A percentile compares a stretch with the other conserved stretches of the same genome.
Conservation (phyloP, 2,329 filamentous ascomycete genomes). For the Ophiocordyceps camponoti-rufipedis region DNA sequence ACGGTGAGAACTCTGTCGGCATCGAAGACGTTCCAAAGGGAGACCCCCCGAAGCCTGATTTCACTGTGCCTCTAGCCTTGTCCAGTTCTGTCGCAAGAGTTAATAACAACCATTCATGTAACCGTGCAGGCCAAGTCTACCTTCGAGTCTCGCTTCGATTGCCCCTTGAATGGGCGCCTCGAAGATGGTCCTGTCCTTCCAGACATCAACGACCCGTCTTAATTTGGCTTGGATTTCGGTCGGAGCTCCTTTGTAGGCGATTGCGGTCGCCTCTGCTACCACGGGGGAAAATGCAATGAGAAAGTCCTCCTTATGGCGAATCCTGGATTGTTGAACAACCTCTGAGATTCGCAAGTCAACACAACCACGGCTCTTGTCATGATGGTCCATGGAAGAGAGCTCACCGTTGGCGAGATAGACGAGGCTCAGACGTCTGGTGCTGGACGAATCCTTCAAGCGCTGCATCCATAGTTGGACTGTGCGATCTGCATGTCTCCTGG, state of each 20-base stretch:
- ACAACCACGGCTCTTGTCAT: background rate
- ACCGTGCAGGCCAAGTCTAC: conserved; percentile 23
- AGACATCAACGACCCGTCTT: conserved; percentile 80
- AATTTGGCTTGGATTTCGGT: conserved; percentile 78
- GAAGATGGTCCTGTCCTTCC: conserved; percentile 76
- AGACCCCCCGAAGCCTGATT: conserved; percentile 36
- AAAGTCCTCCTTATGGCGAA: conserved; percentile 82
- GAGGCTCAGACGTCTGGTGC: conserved; percentile 72
- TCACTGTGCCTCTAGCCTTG: conserved; percentile 34
- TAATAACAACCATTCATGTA: conserved; percentile 1
- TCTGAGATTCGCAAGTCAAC: conserved; percentile 35
- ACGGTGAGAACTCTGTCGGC: conserved; percentile 57
- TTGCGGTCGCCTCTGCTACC: conserved; percentile 74
- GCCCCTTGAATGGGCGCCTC: conserved; percentile 61
- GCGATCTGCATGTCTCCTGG: conserved; percentile 75
- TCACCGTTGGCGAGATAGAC: conserved; percentile 90
- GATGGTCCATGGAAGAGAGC: background rate
- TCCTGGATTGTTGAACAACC: conserved; percentile 91
- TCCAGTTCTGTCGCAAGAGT: conserved; percentile 35
- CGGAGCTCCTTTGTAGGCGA: conserved; percentile 80
- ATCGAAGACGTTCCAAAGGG: conserved; percentile 35
- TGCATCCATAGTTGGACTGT: conserved; percentile 88
- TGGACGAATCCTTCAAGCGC: conserved; percentile 70
- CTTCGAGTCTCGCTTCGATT: conserved; percentile 63
- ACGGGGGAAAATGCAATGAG: conserved; percentile 79